phyloP scores from a whole-genome alignment of 176 grass and related monocot genomes.

The Alloteropsis semialata region DNA sequence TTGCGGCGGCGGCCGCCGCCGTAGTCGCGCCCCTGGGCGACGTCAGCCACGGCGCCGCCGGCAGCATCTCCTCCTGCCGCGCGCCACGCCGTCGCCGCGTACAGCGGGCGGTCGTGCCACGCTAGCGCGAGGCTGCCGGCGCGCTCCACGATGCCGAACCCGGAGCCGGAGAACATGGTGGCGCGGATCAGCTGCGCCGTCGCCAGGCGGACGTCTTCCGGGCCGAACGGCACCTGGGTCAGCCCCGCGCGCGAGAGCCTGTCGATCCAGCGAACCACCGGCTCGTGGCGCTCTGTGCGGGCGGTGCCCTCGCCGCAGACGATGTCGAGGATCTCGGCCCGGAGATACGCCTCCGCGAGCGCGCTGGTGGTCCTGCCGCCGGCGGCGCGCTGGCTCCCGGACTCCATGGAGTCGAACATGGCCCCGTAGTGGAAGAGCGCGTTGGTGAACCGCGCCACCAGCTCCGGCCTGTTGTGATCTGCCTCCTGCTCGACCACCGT shows the following conservation, averaged over 20 bases:
- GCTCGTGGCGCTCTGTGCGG: constrained; percentile 70
- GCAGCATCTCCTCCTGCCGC: not conserved
- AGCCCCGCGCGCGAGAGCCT: constrained; percentile 44
- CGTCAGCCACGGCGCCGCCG: not conserved
- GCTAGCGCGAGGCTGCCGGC: constrained; percentile 54
- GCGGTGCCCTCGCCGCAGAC: constrained; percentile 58
- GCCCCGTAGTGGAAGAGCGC: constrained; percentile 73
- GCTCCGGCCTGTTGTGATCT: constrained; percentile 51
- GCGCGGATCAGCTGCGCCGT: constrained; percentile 33
- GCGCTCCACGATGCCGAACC: constrained; percentile 51
- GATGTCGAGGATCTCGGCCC: constrained; percentile 66
- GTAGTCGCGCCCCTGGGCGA: not conserved
- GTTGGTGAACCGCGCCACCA: constrained; percentile 58
- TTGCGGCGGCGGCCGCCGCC: too few species aligned
- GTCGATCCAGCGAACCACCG: constrained; percentile 29
- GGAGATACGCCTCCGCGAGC: constrained; percentile 51
- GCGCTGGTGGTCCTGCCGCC: not conserved
- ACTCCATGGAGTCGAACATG: constrained; percentile 79
- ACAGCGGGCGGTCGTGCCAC: constrained; percentile 50
- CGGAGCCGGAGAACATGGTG: constrained; percentile 32
- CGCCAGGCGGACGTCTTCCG: constrained; percentile 31
- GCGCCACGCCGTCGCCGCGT: constrained; percentile 64
- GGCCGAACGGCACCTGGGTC: constrained; percentile 39
- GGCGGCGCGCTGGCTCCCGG: not conserved
- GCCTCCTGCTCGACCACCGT: constrained; percentile 80